Conservation (phyloP, 1,284 basidiomycete species). For the Rugosomyces carneus region DNA sequence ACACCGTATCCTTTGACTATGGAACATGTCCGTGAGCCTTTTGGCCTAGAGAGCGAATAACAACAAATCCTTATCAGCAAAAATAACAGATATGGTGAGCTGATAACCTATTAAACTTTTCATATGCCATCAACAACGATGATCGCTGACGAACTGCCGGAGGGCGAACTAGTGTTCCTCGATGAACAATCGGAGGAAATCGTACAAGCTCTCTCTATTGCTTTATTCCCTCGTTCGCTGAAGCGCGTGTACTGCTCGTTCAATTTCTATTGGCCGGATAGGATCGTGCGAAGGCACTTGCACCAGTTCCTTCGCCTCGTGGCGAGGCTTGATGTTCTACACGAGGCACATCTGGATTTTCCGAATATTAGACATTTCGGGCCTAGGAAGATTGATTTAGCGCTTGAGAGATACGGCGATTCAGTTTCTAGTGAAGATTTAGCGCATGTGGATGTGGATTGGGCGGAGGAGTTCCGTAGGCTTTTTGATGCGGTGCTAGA, state of each 20-base stretch:
- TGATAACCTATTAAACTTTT: background rate
- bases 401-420: background rate
- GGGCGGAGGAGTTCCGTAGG: constrained; percentile 6
- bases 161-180: constrained; percentile 19
- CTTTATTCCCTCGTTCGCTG: constrained; percentile 17
- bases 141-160: constrained; percentile 12
- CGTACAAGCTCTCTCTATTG: constrained; percentile 13
- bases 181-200: constrained; percentile 16
- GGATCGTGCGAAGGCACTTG: constrained; percentile 2
- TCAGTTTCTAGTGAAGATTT: background rate
- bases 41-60: background rate
- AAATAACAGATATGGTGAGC: background rate
- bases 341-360: constrained; percentile 11
- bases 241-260: constrained; percentile 15
- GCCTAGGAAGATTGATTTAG: background rate
- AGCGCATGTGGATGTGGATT: constrained; percentile 3
- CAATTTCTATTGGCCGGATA: constrained; percentile 16
- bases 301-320: constrained; percentile 4
- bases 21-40: background rate
- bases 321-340: background rate
- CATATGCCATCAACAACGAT: background rate
- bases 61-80: background rate
- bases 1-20: no score
- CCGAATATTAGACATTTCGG: background rate
- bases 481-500: constrained; percentile 13